Conservation (phyloP, 305 asterid species). For the Solanum hybrid region DNA sequence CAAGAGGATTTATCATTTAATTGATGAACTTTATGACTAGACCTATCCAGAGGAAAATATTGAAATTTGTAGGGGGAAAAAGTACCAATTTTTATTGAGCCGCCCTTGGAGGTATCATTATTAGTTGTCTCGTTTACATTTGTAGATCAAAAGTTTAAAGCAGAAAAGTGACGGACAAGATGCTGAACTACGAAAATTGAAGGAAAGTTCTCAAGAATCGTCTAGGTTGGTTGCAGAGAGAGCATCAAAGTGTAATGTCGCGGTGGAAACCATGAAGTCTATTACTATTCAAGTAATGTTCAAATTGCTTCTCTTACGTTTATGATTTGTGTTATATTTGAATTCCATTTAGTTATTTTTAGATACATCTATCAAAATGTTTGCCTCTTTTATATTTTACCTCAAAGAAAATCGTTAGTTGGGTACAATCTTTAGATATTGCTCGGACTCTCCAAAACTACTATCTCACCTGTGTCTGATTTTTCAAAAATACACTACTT, state of each 20-base stretch:
- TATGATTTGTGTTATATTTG: neutral
- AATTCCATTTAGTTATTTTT: neutral
- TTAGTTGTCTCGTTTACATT: neutral
- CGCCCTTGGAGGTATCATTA: neutral
- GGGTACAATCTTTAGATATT: neutral
- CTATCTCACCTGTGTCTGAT: neutral
- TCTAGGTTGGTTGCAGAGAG: constrained; percentile 45
- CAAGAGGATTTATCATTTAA: neutral
- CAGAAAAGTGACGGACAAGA: constrained; percentile 60
- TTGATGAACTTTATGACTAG: neutral
- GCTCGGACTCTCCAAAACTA: neutral
- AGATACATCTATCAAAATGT: neutral
- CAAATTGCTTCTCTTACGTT: neutral
- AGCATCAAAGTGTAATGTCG: constrained; percentile 42
- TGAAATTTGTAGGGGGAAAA: neutral
- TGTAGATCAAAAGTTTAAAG: constrained; percentile 52
- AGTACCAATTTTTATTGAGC: neutral
- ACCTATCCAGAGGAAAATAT: neutral
- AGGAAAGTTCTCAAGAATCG: constrained; percentile 44
- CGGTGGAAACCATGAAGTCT: constrained; percentile 48
- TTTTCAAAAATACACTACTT: neutral
- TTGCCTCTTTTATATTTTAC: neutral
- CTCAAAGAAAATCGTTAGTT: neutral
- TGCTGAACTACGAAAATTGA: constrained; percentile 46
- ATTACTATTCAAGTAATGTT: constrained; percentile 50